phyloP scores from a whole-genome alignment of 257 asterid genomes.

The Echites panduratus region DNA sequence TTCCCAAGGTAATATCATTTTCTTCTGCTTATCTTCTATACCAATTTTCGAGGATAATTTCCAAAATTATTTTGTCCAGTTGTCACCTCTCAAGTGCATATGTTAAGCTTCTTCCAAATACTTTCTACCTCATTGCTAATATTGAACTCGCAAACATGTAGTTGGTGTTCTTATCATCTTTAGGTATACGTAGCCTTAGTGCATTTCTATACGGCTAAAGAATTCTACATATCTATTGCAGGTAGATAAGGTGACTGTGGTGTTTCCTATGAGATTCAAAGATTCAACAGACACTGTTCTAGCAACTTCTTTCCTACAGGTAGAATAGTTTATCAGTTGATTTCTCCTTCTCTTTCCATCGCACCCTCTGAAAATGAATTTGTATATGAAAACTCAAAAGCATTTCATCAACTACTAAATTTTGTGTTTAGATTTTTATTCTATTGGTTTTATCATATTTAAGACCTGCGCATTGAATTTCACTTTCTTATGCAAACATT shows the following conservation, averaged over 20 bases:
- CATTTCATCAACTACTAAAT: not conserved
- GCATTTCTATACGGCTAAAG: slow-evolving; percentile 1
- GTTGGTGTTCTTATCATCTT: not conserved
- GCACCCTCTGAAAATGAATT: not conserved
- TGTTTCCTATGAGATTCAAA: slow-evolving; percentile 86
- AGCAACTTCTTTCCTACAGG: slow-evolving; percentile 94
- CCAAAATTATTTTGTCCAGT: not conserved
- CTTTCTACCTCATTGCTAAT: slow-evolving; percentile 2
- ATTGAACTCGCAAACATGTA: not conserved
- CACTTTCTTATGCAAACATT: not conserved
- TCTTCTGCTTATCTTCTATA: not conserved
- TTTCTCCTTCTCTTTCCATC: slow-evolving; percentile 6
- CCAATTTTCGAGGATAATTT: not conserved
- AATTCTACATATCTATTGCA: slow-evolving; percentile 25
- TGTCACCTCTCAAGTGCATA: not conserved
- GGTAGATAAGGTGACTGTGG: slow-evolving; percentile 65
- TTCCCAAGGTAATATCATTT: slow-evolving; percentile 61
- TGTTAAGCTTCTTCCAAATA: not conserved
- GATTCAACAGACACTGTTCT: slow-evolving; percentile 81
- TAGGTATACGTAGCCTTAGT: not conserved
- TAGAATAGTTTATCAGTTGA: slow-evolving; percentile 15
- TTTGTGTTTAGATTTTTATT: not conserved
- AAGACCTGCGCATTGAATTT: not conserved
- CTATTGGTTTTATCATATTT: not conserved
- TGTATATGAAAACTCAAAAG: not conserved